A percentile compares a stretch with the other conserved stretches of the same genome.
Evolutionary conservation across 1,284 basidiomycete species (phyloP).

Genomic region (Rhodotorula sp.): DNA sequence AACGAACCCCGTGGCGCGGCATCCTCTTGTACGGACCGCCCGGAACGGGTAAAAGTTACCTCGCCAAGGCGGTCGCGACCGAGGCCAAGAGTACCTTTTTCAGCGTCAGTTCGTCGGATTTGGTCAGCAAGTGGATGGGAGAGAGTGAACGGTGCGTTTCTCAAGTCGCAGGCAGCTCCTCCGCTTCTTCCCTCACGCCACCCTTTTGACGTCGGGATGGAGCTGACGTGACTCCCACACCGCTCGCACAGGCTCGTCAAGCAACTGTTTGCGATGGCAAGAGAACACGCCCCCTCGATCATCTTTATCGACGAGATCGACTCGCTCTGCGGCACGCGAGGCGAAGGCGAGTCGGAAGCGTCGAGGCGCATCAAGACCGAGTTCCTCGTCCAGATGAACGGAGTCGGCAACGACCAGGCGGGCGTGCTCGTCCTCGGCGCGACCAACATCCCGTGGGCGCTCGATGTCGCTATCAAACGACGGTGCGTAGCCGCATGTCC

Average conservation of each 20-base stretch:
- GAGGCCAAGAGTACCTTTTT: constrained; percentile 99
- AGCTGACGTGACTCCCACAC: too few species aligned
- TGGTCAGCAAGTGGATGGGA: constrained; percentile 99
- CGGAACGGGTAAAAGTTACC: constrained; percentile 89
- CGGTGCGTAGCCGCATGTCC: constrained; percentile 55
- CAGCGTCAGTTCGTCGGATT: constrained; percentile 88
- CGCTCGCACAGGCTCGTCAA: constrained; percentile 79
- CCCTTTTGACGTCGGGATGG: too few species aligned
- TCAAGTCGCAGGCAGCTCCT: constrained; percentile 2
- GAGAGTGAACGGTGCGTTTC: constrained; percentile 78
- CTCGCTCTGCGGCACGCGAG: constrained; percentile 89
- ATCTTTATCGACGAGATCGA: constrained; percentile 99
- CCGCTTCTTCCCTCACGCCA: background rate
- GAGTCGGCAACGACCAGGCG: constrained; percentile 94
- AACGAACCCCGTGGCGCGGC: constrained; percentile 93
- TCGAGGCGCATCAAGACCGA: constrained; percentile 97
- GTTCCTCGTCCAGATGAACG: constrained; percentile 92
- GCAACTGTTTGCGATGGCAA: constrained; percentile 93
- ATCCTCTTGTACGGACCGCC: constrained; percentile 95
- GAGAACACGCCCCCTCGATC: constrained; percentile 94
- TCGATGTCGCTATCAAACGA: constrained; percentile 97
- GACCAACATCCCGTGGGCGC: constrained; percentile 96
- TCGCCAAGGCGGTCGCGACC: constrained; percentile 97
- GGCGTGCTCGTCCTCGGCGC: constrained; percentile 98
- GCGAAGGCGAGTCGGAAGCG: constrained; percentile 94